Percentiles rank a stretch among this genome's conserved stretches.
Evolutionary conservation across 169 alveolate genomes (phyloP).

Genomic region (Plasmodium chabaudi): DNA sequence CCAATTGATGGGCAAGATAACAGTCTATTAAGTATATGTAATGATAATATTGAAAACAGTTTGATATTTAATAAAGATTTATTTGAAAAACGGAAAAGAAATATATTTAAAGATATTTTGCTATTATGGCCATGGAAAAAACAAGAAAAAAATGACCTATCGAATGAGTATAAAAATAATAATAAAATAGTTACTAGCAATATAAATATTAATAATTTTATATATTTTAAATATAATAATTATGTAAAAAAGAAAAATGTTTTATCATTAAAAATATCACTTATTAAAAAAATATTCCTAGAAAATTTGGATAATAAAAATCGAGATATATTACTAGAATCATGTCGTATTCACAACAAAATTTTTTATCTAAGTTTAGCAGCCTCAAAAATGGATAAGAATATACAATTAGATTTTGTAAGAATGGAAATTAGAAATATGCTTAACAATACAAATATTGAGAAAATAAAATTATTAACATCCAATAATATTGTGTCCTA

Average conservation of each 20-base stretch:
- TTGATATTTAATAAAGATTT: constrained; percentile 31
- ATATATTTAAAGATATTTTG: constrained; percentile 18
- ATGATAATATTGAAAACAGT: constrained; percentile 14
- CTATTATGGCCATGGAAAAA: constrained; percentile 9
- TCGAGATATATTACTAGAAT: constrained; percentile 31
- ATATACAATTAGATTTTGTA: constrained; percentile 46
- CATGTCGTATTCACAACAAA: constrained; percentile 49
- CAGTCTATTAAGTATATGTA: constrained; percentile 1
- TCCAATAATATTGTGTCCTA: constrained; percentile 18
- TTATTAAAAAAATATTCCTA: constrained; percentile 56
- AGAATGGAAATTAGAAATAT: constrained; percentile 52
- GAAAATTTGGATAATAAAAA: constrained; percentile 26
- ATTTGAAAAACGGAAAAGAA: constrained; percentile 19
- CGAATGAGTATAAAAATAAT: neutral
- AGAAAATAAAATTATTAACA: constrained; percentile 44
- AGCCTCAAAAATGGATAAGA: constrained; percentile 47
- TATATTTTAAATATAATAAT: constrained; percentile 43
- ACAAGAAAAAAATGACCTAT: neutral
- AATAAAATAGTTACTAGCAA: neutral
- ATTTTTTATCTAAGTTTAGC: constrained; percentile 37
- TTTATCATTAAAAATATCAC: constrained; percentile 38
- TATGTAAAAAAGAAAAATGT: constrained; percentile 59
- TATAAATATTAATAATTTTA: constrained; percentile 56
- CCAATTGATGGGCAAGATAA: neutral
- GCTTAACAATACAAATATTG: constrained; percentile 21